phyloP scores from a whole-genome alignment of 768 basidiomycete species.

The Kwoniella pini region DNA sequence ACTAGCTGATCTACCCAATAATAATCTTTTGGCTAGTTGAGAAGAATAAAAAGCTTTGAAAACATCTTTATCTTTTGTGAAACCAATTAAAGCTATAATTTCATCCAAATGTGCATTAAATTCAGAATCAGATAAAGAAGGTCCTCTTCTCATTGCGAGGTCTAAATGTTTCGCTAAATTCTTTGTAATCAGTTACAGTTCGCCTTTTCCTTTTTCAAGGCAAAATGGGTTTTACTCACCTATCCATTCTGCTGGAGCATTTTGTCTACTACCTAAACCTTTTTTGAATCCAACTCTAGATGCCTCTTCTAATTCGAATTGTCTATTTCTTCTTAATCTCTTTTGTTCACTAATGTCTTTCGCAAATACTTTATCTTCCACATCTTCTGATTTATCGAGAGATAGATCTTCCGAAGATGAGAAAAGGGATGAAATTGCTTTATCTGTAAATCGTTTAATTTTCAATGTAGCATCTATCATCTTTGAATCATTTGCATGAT shows the following conservation, averaged over 20 bases:
- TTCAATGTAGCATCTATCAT: constrained; percentile 50
- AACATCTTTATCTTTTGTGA: constrained; percentile 89
- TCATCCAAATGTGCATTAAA: constrained; percentile 87
- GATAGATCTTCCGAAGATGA: not conserved
- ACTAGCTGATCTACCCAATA: constrained; percentile 84
- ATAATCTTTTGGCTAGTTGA: constrained; percentile 89
- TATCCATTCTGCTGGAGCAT: constrained; percentile 54
- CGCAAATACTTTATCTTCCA: constrained; percentile 11
- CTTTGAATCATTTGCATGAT: constrained; percentile 48
- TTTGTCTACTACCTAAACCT: constrained; percentile 51
- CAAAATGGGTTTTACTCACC: constrained; percentile 29
- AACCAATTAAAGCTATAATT: constrained; percentile 93
- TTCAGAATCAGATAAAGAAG: constrained; percentile 73
- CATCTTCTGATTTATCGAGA: constrained; percentile 1
- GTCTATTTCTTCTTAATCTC: constrained; percentile 9
- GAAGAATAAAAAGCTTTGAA: constrained; percentile 97
- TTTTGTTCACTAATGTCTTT: not conserved
- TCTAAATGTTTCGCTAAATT: constrained; percentile 78
- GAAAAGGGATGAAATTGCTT: constrained; percentile 39
- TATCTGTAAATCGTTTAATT: constrained; percentile 46
- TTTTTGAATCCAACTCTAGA: constrained; percentile 46
- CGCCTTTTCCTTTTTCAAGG: too few relatives aligned
- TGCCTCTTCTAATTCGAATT: constrained; percentile 46
- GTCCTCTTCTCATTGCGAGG: constrained; percentile 78
- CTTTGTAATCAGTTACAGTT: too few relatives aligned